A percentile compares a stretch with the other conserved stretches of the same genome.
Evolutionary conservation across 164 flowering plant genomes (phyloP).

Genomic region (Liquidambar formosana): DNA sequence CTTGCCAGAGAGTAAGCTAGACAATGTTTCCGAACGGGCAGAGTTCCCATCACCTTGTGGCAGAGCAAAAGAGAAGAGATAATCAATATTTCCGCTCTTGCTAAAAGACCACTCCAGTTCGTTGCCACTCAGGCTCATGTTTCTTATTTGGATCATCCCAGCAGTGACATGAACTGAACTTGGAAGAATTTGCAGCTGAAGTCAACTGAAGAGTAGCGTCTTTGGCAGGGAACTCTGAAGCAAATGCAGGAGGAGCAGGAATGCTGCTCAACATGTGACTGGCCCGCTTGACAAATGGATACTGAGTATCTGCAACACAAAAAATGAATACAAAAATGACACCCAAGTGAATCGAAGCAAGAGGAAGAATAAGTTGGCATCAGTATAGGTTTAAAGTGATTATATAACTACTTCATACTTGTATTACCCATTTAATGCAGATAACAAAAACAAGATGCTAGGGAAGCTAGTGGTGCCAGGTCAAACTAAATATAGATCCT

Average conservation of each 20-base stretch:
- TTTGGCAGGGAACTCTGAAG: constrained; percentile 55
- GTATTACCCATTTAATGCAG: no score
- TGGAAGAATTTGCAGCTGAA: constrained; percentile 42
- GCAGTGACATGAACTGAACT: constrained; percentile 57
- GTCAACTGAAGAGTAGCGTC: constrained; percentile 34
- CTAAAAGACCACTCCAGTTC: constrained; percentile 30
- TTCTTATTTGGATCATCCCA: constrained; percentile 50
- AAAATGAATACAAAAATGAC: not conserved
- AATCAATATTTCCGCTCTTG: constrained; percentile 39
- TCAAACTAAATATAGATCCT: not conserved
- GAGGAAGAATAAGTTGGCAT: not conserved
- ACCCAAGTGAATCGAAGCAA: not conserved
- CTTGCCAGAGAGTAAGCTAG: constrained; percentile 35
- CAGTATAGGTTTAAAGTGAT: not conserved
- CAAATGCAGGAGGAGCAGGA: constrained; percentile 67
- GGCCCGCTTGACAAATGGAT: constrained; percentile 36
- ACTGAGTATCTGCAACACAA: constrained; percentile 42
- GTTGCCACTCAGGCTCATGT: constrained; percentile 25
- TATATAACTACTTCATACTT: no score
- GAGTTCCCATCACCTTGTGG: constrained; percentile 21
- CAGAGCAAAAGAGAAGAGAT: constrained; percentile 33
- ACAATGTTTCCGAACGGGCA: constrained; percentile 11
- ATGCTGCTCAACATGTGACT: constrained; percentile 49
- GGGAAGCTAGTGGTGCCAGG: not conserved
- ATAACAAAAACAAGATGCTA: no score